Conservation (phyloP, 2,329 filamentous ascomycete genomes). For the Exophiala spinifera region DNA sequence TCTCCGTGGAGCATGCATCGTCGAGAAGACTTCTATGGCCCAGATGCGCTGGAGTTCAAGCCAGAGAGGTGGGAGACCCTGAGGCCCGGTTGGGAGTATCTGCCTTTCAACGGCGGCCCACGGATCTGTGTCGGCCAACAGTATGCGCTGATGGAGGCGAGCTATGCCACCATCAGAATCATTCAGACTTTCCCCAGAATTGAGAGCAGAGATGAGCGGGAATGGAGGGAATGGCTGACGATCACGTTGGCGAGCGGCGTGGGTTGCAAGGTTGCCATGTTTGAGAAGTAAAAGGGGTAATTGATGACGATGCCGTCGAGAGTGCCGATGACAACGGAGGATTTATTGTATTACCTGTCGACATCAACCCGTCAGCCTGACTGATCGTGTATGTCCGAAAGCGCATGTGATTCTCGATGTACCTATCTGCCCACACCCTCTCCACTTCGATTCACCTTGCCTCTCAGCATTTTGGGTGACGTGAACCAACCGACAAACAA, state of each 20-base stretch:
- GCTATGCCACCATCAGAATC: constrained; percentile 67
- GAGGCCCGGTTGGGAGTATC: constrained; percentile 36
- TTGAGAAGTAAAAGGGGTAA: constrained; percentile 24
- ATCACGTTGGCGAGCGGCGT: constrained; percentile 76
- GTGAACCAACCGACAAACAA: too few species aligned
- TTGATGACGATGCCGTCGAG: too few species aligned
- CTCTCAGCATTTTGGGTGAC: too few species aligned
- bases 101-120: constrained; percentile 32
- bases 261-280: constrained; percentile 49
- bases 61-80: constrained; percentile 39
- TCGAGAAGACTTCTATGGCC: constrained; percentile 33
- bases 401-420: too few species aligned
- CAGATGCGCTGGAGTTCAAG: constrained; percentile 34
- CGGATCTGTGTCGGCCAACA: constrained; percentile 57
- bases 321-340: too few species aligned
- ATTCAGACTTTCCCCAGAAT: constrained; percentile 69
- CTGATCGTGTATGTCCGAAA: too few species aligned
- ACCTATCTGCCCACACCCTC: too few species aligned
- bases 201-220: constrained; percentile 37
- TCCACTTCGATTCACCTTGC: too few species aligned
- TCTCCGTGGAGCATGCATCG: constrained; percentile 41
- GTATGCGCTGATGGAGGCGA: constrained; percentile 69
- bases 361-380: too few species aligned
- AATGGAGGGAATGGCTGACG: constrained; percentile 68
- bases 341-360: too few species aligned